A percentile compares a stretch with the other conserved stretches of the same genome.
Conservation (phyloP, 805 yeast species). For the Candida berthetii region DNA sequence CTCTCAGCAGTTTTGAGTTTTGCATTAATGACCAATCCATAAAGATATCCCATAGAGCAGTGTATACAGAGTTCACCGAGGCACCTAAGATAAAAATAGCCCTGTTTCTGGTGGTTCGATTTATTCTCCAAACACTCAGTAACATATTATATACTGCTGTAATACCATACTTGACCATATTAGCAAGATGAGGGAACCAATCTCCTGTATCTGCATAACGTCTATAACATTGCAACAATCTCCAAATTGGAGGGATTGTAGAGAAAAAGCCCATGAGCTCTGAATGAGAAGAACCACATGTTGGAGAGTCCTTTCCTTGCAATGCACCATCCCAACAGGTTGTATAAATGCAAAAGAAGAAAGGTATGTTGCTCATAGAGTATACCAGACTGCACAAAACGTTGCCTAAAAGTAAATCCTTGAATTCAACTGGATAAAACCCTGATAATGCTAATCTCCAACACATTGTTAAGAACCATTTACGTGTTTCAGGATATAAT, state of each 20-base stretch:
- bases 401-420: conserved; percentile 92
- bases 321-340: conserved; percentile 58
- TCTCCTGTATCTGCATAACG: conserved; percentile 93
- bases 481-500: conserved; percentile 55
- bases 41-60: conserved; percentile 81
- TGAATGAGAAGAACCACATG: conserved; percentile 77
- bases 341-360: conserved; percentile 79
- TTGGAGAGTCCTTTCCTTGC: conserved; percentile 25
- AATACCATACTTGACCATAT: conserved; percentile 69
- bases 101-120: conserved; percentile 27
- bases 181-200: conserved; percentile 94
- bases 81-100: conserved; percentile 72
- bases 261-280: conserved; percentile 77
- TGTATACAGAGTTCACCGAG: conserved; percentile 58
- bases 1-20: conserved; percentile 55
- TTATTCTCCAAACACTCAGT: conserved; percentile 74
- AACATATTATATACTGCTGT: conserved; percentile 64
- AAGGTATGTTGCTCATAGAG: conserved; percentile 76
- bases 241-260: conserved; percentile 83
- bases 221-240: conserved; percentile 83
- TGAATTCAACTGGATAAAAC: conserved; percentile 88
- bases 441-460: conserved; percentile 79
- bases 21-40: conserved; percentile 96
- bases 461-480: conserved; percentile 68
- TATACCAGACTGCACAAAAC: conserved; percentile 85